Evolutionary conservation across 192 early-diverging fungal species (phyloP), one percentile per base, ranked within the genome.

Genomic region (Tieghemiomyces parasiticus): DNA sequence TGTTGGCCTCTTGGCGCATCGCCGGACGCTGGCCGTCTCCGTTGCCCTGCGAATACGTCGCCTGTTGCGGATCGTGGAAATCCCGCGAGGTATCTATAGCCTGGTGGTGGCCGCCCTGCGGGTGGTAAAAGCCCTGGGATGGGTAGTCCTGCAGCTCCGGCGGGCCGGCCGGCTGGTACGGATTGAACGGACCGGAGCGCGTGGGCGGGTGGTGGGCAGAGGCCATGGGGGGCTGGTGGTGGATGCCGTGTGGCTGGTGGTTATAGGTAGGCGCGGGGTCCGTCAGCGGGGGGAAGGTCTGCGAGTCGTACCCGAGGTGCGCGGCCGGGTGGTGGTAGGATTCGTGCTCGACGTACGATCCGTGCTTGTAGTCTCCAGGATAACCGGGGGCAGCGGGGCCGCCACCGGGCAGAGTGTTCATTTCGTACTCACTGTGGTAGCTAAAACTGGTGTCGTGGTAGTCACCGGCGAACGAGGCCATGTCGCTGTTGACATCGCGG

Each of bases 341-440:
- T 24, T 14, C 9, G 22, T 48, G 13, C 4, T 48, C 4, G 6
- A 6, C 38, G 38, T 6, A 6, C 6, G 38, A 42, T 16, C 38
- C 9, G 19, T 48, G 13, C 4, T 24, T n/a, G 47, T 48, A 24
- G 47, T 22, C 20, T 22, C 47, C 47, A 22, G 47, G 47, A 22
- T 22, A 48, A 4, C 4, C 22, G 22, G 9, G 13, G 22, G 22
- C 47, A 4, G 22, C 4, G 22, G 24, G 6, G 38, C 38, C 38
- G 38, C n/a, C 22, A n/a, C 13, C 47, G 4, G 13, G 4, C 9
- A 56, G 32, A 2, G 54, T n/a, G 34, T 56, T 56, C 54, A 56
- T 56, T 33, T 56, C 54, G 31, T 56, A 56, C 54, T 56, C 54
- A 34, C 54, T 34, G 24, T 30, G 12, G 24, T 52, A 52, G 0